Evolutionary conservation across 441 rosid genomes (phyloP), one percentile per base, ranked within the genome.

Genomic region (Arabidopsis lyrata): DNA sequence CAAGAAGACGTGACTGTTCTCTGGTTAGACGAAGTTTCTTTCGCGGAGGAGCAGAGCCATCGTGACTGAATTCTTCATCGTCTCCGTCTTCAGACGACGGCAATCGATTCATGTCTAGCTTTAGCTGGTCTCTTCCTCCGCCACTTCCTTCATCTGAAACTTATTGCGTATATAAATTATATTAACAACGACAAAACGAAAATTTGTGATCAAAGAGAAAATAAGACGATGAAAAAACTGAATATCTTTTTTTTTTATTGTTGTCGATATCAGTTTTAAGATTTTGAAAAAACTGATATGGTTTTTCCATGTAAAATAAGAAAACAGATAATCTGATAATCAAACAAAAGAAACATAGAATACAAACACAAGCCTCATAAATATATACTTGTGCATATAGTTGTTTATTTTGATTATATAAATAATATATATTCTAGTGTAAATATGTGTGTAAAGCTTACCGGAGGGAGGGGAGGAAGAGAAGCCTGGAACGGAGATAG

Each of bases 1-100:
- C 98, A 2, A 94, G 95, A 55, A 91, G 96, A 48, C 92, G 95
- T 58, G 97, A 87, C 63, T 94, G 98, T 73, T 91, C 98, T 66
- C 93, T 94, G 10, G 95, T 78, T 7, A 94, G 86, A 14, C 98
- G 92, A 50, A 94, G 98, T 63, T 94, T 94, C 66, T 88, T 94
- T 24, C 96, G 90, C 9, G 97, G 95, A 22, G 88, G 87, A 66
- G 65, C 65, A 61, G 70, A 70, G 29, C 50, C 80, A 18, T 64
- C 76, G 24, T 71, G 80, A 32, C 69, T 72, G 39, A 72, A 5
- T 29, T 77, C 81, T 66, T 77, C 81, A 18, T 77, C 74, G 32
- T 72, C 70, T 53, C 63, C 70, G 13, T 73, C 81, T 53, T 77
- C 81, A 66, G 70, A 72, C 38, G 68, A 77, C 13, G 81, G 81